Conservation (phyloP, 148 eudicot species). For the Amaranthus hypochondriacus region DNA sequence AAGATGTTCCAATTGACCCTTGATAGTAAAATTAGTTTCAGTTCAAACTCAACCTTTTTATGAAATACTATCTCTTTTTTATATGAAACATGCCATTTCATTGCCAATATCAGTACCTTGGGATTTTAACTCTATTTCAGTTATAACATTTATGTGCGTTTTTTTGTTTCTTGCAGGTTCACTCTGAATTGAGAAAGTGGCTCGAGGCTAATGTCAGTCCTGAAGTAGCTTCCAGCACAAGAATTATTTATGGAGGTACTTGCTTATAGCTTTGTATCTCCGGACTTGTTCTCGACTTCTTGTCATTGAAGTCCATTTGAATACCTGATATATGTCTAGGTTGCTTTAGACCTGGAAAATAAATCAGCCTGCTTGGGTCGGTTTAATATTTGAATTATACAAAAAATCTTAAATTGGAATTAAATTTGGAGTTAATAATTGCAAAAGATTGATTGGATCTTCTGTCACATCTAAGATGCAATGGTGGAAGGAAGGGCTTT, state of each 20-base stretch:
- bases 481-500: too few species aligned
- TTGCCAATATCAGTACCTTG: neutral
- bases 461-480: too few species aligned
- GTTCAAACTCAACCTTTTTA: neutral
- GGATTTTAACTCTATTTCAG: neutral
- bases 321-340: neutral
- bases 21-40: neutral
- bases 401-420: too few species aligned
- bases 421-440: too few species aligned
- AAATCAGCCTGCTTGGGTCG: too few species aligned
- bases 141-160: neutral
- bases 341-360: too few species aligned
- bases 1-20: too few species aligned
- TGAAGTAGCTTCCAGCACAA: constrained; percentile 70
- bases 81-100: too few species aligned
- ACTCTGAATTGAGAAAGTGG: constrained; percentile 81
- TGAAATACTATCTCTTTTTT: neutral
- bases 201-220: constrained; percentile 51
- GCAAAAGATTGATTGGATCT: too few species aligned
- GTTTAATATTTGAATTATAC: too few species aligned
- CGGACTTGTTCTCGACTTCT: neutral
- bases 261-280: neutral
- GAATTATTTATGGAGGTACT: constrained; percentile 94
- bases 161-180: constrained; percentile 44
- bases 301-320: neutral